Evolutionary conservation across 2,329 filamentous ascomycete genomes (phyloP).

Genomic region (Venturia aucupariae): DNA sequence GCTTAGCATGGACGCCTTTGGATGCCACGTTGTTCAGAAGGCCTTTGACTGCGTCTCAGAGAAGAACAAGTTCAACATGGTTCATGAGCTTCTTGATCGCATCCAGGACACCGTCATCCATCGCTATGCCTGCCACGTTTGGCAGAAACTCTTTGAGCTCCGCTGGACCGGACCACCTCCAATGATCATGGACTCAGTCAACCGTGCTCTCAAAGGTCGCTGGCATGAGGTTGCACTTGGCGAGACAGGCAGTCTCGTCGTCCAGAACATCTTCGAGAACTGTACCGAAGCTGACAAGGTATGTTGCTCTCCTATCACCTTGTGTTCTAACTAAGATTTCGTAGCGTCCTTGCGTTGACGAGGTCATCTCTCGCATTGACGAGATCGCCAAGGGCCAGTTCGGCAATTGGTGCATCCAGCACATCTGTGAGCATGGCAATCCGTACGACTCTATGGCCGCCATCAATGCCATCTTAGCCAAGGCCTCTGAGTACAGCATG

Average conservation of each 20-base stretch:
- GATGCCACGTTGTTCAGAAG: slow-evolving; percentile 96
- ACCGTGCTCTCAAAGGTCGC: slow-evolving; percentile 89
- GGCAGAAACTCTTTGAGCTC: slow-evolving; percentile 98
- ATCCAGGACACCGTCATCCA: slow-evolving; percentile 98
- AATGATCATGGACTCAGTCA: slow-evolving; percentile 98
- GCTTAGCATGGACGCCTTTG: slow-evolving; percentile 97
- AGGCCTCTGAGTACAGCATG: slow-evolving; percentile 93
- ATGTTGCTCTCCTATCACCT: slow-evolving; percentile 17
- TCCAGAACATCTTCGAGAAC: slow-evolving; percentile 99
- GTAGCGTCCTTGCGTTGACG: slow-evolving; percentile 94
- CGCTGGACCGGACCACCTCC: slow-evolving; percentile 91
- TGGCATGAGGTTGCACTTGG: slow-evolving; percentile 98
- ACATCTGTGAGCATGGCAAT: slow-evolving; percentile 93
- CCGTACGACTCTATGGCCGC: slow-evolving; percentile 86
- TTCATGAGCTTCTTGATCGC: slow-evolving; percentile 88
- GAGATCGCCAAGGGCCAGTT: slow-evolving; percentile 96
- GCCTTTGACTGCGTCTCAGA: slow-evolving; percentile 97
- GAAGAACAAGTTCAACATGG: slow-evolving; percentile 97
- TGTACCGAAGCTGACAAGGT: slow-evolving; percentile 98
- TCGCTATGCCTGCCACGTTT: slow-evolving; percentile 96
- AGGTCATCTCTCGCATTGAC: slow-evolving; percentile 90
- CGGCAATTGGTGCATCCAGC: slow-evolving; percentile 99
- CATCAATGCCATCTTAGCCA: slow-evolving; percentile 89
- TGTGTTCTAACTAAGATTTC: slow-evolving; percentile 16
- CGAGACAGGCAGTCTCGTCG: slow-evolving; percentile 93